These are phyloP conservation scores for Euphorbia celastroides DNA, from an alignment of 441 rosid species.

Conservation along the genomic window DNA sequence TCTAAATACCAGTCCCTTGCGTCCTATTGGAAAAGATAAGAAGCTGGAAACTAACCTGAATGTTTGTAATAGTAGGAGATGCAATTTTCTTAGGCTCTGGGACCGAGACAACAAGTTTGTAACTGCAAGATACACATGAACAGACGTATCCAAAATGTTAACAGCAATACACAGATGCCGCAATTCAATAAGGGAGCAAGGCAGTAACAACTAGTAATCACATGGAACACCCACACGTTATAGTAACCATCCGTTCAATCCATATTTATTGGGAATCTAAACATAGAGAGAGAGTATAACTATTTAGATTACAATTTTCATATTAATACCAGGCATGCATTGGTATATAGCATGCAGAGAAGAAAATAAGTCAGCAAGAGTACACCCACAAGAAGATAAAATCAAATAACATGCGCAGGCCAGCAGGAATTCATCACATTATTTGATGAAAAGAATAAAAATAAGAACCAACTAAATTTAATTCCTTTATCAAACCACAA, in stretches of 20 bases:
- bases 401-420: background rate
- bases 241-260: background rate
- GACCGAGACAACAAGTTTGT: slow-evolving; percentile 74
- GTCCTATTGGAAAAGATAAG: background rate
- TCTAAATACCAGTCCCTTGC: background rate
- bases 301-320: background rate
- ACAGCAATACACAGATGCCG: background rate
- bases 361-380: background rate
- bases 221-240: background rate
- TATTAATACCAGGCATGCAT: background rate
- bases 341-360: background rate
- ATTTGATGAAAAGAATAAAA: too few relatives aligned
- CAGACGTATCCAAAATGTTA: slow-evolving; percentile 9
- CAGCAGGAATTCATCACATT: too few relatives aligned
- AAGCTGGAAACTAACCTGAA: slow-evolving; percentile 53
- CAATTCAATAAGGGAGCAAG: slow-evolving; percentile 11
- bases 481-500: background rate
- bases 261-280: background rate
- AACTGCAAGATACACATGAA: slow-evolving; percentile 41
- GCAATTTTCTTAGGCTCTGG: slow-evolving; percentile 79
- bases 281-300: background rate
- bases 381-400: background rate
- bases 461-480: background rate
- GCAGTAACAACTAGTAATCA: background rate
- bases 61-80: slow-evolving; percentile 74